Percentiles rank a stretch among this genome's conserved stretches.
Conservation (phyloP, 2,329 filamentous ascomycete genomes). For the Geosmithia morbida region DNA sequence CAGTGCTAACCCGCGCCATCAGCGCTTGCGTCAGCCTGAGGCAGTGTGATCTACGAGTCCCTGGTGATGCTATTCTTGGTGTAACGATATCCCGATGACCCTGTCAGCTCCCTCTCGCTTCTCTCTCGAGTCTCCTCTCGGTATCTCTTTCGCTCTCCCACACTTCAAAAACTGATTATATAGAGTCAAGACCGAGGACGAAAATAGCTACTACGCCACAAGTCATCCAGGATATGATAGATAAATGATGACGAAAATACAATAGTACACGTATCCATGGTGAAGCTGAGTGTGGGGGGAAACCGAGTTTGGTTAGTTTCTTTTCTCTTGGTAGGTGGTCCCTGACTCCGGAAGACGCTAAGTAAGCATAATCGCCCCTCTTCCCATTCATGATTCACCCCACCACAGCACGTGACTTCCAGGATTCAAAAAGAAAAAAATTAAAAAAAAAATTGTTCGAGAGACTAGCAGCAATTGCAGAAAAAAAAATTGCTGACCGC, state of each 20-base stretch:
- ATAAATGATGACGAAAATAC: no score
- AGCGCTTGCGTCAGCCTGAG: not conserved
- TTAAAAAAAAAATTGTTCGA: not conserved
- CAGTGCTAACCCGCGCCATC: not conserved
- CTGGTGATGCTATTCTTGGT: not conserved
- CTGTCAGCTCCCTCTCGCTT: no score
- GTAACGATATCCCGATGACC: no score
- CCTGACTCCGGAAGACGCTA: not conserved
- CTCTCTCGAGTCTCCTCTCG: no score
- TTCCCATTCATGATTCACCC: not conserved
- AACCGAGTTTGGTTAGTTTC: no score
- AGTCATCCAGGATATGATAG: no score
- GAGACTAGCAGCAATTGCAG: not conserved
- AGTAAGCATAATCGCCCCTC: not conserved
- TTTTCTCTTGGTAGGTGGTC: not conserved
- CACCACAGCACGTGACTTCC: not conserved
- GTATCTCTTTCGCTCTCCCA: no score
- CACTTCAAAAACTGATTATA: no score
- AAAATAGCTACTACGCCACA: no score
- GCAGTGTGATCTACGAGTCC: not conserved
- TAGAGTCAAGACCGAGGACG: no score
- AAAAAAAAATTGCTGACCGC: slow-evolving; percentile 7
- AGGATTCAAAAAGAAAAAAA: not conserved
- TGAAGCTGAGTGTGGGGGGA: no score
- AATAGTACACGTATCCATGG: no score